Conservation (phyloP, 805 yeast genomes). For the Wickerhamomyces tratensis region DNA sequence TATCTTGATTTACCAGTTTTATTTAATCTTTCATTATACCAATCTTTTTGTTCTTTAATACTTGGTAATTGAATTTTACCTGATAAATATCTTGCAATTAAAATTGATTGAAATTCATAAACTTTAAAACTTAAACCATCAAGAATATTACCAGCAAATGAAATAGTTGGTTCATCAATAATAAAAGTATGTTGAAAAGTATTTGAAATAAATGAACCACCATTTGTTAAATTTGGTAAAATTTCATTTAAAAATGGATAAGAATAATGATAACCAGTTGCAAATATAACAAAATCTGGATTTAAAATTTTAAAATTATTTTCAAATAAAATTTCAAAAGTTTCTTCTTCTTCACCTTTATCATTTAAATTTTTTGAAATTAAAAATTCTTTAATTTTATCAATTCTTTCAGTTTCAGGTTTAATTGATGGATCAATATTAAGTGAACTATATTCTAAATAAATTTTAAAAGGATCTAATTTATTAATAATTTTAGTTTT, state of each 20-base stretch:
- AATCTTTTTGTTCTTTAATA: constrained; percentile 25
- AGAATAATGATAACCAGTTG: constrained; percentile 31
- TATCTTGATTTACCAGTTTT: constrained; percentile 8
- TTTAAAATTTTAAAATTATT: constrained; percentile 24
- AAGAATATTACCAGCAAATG: constrained; percentile 27
- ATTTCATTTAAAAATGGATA: constrained; percentile 21
- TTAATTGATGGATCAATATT: constrained; percentile 33
- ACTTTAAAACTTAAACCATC: constrained; percentile 37
- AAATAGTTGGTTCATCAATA: constrained; percentile 35
- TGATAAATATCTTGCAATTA: constrained; percentile 45
- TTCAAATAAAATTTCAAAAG: constrained; percentile 12
- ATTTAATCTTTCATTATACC: constrained; percentile 21
- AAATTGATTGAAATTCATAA: constrained; percentile 38
- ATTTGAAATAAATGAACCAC: constrained; percentile 21
- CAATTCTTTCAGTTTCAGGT: constrained; percentile 30
- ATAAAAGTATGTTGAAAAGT: constrained; percentile 34
- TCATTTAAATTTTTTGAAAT: constrained; percentile 26
- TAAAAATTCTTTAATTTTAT: constrained; percentile 23
- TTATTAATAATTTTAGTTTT: not conserved
- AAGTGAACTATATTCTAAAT: constrained; percentile 34
- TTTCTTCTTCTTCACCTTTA: constrained; percentile 8
- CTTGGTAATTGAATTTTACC: constrained; percentile 28
- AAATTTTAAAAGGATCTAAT: constrained; percentile 16
- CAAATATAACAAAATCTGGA: constrained; percentile 23
- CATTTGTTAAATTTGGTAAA: constrained; percentile 11